Percentiles rank a stretch among this genome's conserved stretches.
phyloP scores from a whole-genome alignment of 2,329 filamentous ascomycete genomes.

The Tolypocladium amazonense region DNA sequence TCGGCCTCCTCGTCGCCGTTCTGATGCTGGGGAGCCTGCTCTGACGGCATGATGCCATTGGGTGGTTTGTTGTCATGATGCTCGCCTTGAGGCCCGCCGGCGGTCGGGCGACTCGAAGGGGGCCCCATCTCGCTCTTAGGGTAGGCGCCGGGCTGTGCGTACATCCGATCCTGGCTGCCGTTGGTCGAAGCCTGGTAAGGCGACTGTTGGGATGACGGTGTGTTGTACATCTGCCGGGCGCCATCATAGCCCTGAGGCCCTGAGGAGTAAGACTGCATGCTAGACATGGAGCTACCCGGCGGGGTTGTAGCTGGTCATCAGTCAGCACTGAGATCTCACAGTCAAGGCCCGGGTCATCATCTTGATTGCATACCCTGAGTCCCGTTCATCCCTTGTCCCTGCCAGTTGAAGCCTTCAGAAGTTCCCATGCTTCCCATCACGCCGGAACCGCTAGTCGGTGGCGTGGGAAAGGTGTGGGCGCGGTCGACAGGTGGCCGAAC shows the following conservation, averaged over 20 bases:
- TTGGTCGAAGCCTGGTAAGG: conserved; percentile 58
- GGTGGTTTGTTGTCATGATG: conserved; percentile 50
- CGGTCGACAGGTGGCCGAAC: conserved; percentile 70
- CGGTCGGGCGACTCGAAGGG: conserved; percentile 52
- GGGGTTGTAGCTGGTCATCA: conserved; percentile 66
- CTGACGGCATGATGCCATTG: conserved; percentile 54
- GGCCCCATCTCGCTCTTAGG: conserved; percentile 85
- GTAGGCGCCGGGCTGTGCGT: conserved; percentile 57
- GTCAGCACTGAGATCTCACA: conserved; percentile 62
- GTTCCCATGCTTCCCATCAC: conserved; percentile 64
- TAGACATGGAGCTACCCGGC: conserved; percentile 64
- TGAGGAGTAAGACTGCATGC: conserved; percentile 67
- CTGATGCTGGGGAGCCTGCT: conserved; percentile 39
- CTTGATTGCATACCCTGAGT: conserved; percentile 54
- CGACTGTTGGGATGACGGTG: conserved; percentile 55
- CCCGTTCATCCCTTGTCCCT: conserved; percentile 48
- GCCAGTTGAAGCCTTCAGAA: conserved; percentile 75
- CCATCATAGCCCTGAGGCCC: conserved; percentile 63
- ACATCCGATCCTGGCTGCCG: conserved; percentile 53
- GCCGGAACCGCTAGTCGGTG: conserved; percentile 85
- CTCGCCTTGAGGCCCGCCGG: conserved; percentile 48
- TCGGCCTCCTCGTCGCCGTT: conserved; percentile 57
- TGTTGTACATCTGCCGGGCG: conserved; percentile 69
- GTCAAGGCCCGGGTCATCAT: neutral
- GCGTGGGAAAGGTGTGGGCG: conserved; percentile 87